These are phyloP conservation scores for Heterobasidion occidentale DNA, from an alignment of 1,284 basidiomycete genomes.

Conservation along the genomic window DNA sequence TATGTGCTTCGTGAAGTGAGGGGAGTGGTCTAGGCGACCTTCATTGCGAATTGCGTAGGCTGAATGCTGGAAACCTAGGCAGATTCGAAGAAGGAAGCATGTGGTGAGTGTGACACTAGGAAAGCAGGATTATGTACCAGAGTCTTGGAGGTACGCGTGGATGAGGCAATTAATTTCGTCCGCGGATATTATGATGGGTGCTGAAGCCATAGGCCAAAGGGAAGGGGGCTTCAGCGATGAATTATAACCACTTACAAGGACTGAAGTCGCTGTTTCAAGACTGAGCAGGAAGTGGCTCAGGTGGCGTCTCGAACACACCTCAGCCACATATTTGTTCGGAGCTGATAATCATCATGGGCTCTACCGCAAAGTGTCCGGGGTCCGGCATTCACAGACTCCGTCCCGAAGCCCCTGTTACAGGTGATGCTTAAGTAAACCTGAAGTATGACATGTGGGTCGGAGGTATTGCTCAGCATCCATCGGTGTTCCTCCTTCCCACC, in stretches of 20 bases:
- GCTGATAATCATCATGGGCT: not conserved
- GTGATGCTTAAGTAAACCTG: no score
- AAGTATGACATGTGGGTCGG: not conserved
- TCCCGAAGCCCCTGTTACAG: no score
- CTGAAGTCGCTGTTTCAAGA: no score
- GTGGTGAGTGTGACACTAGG: not conserved
- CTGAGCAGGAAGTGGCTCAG: not conserved
- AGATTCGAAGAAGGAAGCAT: not conserved
- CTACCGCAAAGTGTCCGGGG: not conserved
- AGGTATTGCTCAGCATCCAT: not conserved
- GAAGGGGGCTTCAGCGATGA: not conserved
- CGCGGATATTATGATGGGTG: slow-evolving; percentile 58
- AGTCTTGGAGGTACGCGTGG: slow-evolving; percentile 75
- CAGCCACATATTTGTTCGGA: not conserved
- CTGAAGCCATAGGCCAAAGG: slow-evolving; percentile 23
- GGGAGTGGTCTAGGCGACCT: slow-evolving; percentile 57
- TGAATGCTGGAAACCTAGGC: slow-evolving; percentile 66
- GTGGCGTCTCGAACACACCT: not conserved
- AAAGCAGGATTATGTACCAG: slow-evolving; percentile 35
- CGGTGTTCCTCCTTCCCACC: not conserved
- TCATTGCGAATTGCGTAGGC: slow-evolving; percentile 71
- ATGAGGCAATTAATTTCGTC: slow-evolving; percentile 83
- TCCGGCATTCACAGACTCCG: not conserved
- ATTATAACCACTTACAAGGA: no score
- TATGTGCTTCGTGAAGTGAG: slow-evolving; percentile 60